phyloP scores from a whole-genome alignment of 768 basidiomycete species.

The Naganishia friedmannii region DNA sequence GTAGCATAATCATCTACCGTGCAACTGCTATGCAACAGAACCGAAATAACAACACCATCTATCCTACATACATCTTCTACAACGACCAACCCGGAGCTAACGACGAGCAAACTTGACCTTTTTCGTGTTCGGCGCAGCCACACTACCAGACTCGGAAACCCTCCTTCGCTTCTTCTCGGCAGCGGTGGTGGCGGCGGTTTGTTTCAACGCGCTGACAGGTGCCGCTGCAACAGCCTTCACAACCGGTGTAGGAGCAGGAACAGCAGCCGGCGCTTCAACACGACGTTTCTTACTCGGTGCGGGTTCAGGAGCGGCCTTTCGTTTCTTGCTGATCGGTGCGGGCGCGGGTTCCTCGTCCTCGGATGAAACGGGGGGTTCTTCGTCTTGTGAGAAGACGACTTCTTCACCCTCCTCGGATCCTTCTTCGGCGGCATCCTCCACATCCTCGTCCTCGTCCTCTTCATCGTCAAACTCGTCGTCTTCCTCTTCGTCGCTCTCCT shows the following conservation, averaged over 20 bases:
- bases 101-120: slow-evolving; percentile 14
- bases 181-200: not conserved
- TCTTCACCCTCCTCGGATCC: slow-evolving; percentile 52
- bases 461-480: slow-evolving; percentile 36
- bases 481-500: slow-evolving; percentile 46
- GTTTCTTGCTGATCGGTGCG: slow-evolving; percentile 16
- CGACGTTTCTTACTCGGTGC: slow-evolving; percentile 27
- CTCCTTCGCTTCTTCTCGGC: slow-evolving; percentile 17
- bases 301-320: slow-evolving; percentile 39
- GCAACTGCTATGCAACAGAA: not conserved
- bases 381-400: slow-evolving; percentile 56
- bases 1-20: not conserved
- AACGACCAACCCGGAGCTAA: not conserved
- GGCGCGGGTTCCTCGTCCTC: slow-evolving; percentile 14
- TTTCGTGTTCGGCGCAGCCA: slow-evolving; percentile 15
- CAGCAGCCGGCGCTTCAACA: not conserved
- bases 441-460: slow-evolving; percentile 46
- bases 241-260: not conserved
- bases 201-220: not conserved
- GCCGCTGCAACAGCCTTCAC: not conserved
- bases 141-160: slow-evolving; percentile 7
- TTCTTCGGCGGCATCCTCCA: slow-evolving; percentile 42
- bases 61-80: not conserved
- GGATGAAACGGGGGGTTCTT: slow-evolving; percentile 17
- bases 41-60: not conserved